Conservation (phyloP, 345 rosid genomes). For the Aurinia saxatilis region DNA sequence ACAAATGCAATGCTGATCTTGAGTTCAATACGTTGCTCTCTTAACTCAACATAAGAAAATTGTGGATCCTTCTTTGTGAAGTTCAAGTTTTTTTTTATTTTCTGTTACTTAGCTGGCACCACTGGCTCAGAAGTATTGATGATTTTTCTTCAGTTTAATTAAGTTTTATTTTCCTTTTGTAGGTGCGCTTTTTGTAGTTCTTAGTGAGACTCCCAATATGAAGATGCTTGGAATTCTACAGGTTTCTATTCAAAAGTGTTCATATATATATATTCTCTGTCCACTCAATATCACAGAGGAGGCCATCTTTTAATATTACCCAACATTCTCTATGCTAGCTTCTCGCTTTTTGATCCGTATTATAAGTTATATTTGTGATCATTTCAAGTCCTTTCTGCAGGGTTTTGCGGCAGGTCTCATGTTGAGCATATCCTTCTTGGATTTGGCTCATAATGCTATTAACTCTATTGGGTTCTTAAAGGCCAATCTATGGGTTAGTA, state of each 20-base stretch:
- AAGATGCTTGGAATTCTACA: constrained; percentile 96
- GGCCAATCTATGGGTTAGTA: constrained; percentile 92
- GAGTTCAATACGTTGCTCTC: background rate
- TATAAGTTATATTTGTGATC: constrained; percentile 20
- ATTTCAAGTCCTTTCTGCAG: constrained; percentile 35
- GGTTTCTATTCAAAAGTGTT: constrained; percentile 32
- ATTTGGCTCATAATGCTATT: constrained; percentile 94
- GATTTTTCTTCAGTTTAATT: constrained; percentile 9
- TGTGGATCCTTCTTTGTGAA: background rate
- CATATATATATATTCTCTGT: background rate
- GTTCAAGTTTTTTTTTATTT: background rate
- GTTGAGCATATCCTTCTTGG: constrained; percentile 96
- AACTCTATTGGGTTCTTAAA: constrained; percentile 93
- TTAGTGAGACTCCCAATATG: constrained; percentile 76
- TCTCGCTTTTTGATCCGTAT: background rate
- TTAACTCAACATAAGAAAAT: background rate
- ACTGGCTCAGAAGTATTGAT: background rate
- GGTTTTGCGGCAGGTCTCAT: constrained; percentile 98
- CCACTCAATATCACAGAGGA: background rate
- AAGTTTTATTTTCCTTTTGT: constrained; percentile 21
- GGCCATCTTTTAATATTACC: too few relatives aligned
- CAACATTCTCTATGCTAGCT: background rate
- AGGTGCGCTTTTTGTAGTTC: constrained; percentile 87
- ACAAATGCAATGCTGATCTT: background rate
- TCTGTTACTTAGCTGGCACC: background rate